Base-by-base conservation (phyloP, 2,329 filamentous ascomycete species). In the Huntiella savannae region DNA sequence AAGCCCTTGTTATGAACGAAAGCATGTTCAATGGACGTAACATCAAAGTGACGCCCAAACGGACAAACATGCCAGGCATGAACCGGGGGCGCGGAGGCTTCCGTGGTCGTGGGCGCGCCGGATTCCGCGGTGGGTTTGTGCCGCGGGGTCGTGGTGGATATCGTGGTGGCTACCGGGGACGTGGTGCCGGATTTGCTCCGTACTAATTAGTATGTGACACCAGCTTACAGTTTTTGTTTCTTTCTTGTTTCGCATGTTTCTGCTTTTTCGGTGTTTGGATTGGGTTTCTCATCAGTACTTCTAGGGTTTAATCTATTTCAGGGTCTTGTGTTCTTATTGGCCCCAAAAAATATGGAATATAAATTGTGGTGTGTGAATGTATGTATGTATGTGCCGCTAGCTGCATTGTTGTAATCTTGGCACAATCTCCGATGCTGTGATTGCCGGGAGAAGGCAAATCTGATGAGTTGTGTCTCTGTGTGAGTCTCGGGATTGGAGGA, bases 21-120 rank as follows among this genome's bases (percentile, higher is more conserved):
- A 95, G 86, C 62, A 72, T 92, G 49, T 94, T 98, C 66, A 86
- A 91, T 57, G 87, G 85, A 52, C 77, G 91, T 57, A 92, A 91
- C 62, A 76, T 98, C 61, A 98, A 98, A 76, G 91, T 96, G 59
- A 67, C 66, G 6, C 88, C 91, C 33, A 98, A 98, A 69, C 82
- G 91, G 51, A 98, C 91, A 55, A 98, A 98, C 60, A 69, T 98
- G 45, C 91, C 91, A 1, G 91, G 91, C 50, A 88, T 98, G 85
- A 81, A 75, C 54, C 77, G 88, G 52, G 77, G 77, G 33, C 69
- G 72, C 22, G 73, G 74, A 48, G 67, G 65, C 8, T 65, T 64
- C 54, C 63, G 69, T 11, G 63, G 69, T 35, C 28, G 48, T 12
- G 66, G 71, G 43, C 63, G 72, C 53, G 67, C 72, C 45, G 65